Percentiles rank a stretch among this genome's conserved stretches.
phyloP scores from a whole-genome alignment of 805 yeast genomes.

The Maudiozyma barnettii region DNA sequence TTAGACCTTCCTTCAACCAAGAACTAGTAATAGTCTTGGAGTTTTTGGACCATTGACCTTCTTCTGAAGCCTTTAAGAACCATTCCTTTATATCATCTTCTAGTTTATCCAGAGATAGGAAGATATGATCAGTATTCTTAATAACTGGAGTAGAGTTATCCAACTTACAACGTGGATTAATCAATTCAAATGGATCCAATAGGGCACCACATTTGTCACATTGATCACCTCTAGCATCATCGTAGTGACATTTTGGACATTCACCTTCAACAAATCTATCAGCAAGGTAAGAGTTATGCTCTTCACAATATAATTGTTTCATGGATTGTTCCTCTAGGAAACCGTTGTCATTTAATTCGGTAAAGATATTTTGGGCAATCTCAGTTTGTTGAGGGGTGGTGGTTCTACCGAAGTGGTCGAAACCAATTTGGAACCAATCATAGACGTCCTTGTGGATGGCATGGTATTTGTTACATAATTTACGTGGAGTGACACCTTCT shows the following conservation, averaged over 20 bases:
- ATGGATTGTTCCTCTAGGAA: slow-evolving; percentile 76
- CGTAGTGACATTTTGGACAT: slow-evolving; percentile 89
- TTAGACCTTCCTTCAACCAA: slow-evolving; percentile 88
- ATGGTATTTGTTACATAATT: slow-evolving; percentile 85
- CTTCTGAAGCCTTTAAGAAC: slow-evolving; percentile 54
- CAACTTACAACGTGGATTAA: slow-evolving; percentile 89
- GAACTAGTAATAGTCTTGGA: slow-evolving; percentile 77
- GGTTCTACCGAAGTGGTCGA: slow-evolving; percentile 92
- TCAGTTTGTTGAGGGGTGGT: slow-evolving; percentile 85
- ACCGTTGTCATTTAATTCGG: slow-evolving; percentile 61
- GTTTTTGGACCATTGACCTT: slow-evolving; percentile 87
- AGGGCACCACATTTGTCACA: slow-evolving; percentile 91
- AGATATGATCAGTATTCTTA: slow-evolving; percentile 74
- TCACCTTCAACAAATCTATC: slow-evolving; percentile 95
- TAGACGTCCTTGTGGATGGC: slow-evolving; percentile 78
- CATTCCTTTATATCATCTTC: slow-evolving; percentile 68
- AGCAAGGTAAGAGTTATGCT: slow-evolving; percentile 82
- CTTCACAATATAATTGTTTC: slow-evolving; percentile 83
- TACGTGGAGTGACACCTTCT: slow-evolving; percentile 78
- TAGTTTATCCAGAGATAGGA: slow-evolving; percentile 70
- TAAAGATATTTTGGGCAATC: slow-evolving; percentile 87
- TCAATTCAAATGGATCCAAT: slow-evolving; percentile 82
- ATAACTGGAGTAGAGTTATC: slow-evolving; percentile 75
- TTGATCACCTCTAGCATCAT: slow-evolving; percentile 97
- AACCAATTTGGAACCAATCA: slow-evolving; percentile 92